Percentiles rank a stretch among this genome's conserved stretches.
phyloP scores from a whole-genome alignment of 495 filamentous ascomycete species.

The Lophiotrema nucula region DNA sequence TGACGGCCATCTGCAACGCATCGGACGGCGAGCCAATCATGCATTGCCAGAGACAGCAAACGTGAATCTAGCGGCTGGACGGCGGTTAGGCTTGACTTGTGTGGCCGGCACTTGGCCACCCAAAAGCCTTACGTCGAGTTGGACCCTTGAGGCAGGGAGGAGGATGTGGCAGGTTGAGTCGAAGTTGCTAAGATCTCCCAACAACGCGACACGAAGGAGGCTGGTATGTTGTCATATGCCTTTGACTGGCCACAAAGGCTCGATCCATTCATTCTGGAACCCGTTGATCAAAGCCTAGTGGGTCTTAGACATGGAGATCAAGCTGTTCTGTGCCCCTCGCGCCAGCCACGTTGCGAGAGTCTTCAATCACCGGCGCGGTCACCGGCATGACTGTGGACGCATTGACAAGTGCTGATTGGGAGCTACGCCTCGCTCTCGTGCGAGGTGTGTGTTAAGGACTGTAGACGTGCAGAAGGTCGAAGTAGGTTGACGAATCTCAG shows the following conservation, averaged over 20 bases:
- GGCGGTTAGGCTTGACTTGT: conserved; percentile 21
- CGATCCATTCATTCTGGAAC: conserved; percentile 19
- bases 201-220: conserved; percentile 12
- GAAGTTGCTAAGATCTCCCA: conserved; percentile 15
- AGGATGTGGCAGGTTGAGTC: not conserved
- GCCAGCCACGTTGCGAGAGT: conserved; percentile 24
- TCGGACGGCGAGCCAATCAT: conserved; percentile 12
- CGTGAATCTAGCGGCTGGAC: conserved; percentile 10
- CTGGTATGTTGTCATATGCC: conserved; percentile 22
- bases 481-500: conserved; percentile 9
- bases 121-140: not conserved
- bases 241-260: conserved; percentile 5
- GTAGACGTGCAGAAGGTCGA: conserved; percentile 13
- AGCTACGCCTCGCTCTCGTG: not conserved
- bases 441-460: conserved; percentile 18
- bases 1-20: conserved; percentile 17
- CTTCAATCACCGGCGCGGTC: not conserved
- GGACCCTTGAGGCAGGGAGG: conserved; percentile 3
- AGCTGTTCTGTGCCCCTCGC: conserved; percentile 1
- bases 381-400: conserved; percentile 13
- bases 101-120: conserved; percentile 12
- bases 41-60: not conserved
- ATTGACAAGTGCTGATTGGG: conserved; percentile 15
- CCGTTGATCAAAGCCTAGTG: conserved; percentile 9
- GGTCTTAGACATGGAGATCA: conserved; percentile 6